Base-by-base conservation (phyloP, 1,284 basidiomycete genomes). In the Irpex sp. region DNA sequence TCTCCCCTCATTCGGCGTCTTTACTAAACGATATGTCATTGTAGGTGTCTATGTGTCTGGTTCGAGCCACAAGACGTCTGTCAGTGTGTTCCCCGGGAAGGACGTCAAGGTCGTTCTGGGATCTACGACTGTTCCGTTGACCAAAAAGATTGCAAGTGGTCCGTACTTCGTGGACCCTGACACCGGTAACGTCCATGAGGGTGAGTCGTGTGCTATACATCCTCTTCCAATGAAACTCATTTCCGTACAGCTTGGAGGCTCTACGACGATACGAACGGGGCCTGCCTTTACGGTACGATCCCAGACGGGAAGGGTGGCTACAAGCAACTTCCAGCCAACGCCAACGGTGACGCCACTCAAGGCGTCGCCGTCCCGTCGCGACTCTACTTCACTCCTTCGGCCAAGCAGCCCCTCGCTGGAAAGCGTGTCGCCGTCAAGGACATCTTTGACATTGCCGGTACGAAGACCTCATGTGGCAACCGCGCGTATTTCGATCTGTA, bases 351-450 rank as follows among this genome's bases (percentile, higher is more conserved):
- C 4, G 69, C 72, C 1, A 72, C 73, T 0, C 68, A 69, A 54
- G 69, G 68, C 8, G 69, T 75, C 57, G 72, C 68, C 4, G 74
- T 73, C 4, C 74, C 72, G 5, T 75, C 74, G 17, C 68, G 72
- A 2, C 66, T 75, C 9, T 73, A 75, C 64, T 74, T 72, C 66
- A 69, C 69, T 4, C 68, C 72, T 4, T 70, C 70, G 2, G 50
- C 66, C n/a, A 62, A 69, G 31, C 66, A 73, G 62, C 74, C 74
- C 0, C 68, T 75, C 50, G 74, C 74, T 8, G 74, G 72, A 4
- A 65, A 66, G 51, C 72, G 74, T 26, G 65, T 75, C 53, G 73
- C 68, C 15, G 71, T 75, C 17, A 75, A 75, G 63, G 74, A 75
- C 65, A 75, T 75, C 60, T 75, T 70, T 64, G 73, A 74, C 61